Evolutionary conservation across 257 asterid species (phyloP).

Genomic region (Ehretia macrophylla): DNA sequence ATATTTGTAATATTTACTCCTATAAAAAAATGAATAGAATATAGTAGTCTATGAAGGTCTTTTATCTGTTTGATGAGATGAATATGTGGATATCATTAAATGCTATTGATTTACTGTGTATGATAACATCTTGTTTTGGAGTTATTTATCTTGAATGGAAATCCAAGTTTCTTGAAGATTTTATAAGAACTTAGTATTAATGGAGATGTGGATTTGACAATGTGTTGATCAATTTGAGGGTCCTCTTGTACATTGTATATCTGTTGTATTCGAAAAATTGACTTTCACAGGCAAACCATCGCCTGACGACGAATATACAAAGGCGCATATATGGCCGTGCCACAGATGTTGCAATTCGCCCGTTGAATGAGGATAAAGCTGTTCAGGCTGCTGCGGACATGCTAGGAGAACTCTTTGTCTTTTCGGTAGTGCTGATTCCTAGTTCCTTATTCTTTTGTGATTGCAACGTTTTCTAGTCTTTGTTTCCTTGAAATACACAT

Average conservation of each 20-base stretch:
- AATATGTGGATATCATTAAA: too few relatives aligned
- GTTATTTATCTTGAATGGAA: neutral
- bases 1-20: too few relatives aligned
- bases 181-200: too few relatives aligned
- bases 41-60: too few relatives aligned
- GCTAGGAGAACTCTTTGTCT: constrained; percentile 73
- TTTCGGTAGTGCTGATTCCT: constrained; percentile 47
- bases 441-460: neutral
- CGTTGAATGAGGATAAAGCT: constrained; percentile 84
- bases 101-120: too few relatives aligned
- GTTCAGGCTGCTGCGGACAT: constrained; percentile 93
- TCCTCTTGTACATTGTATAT: constrained; percentile 1
- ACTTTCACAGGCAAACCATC: constrained; percentile 67
- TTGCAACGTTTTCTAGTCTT: neutral
- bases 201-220: neutral
- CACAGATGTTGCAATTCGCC: constrained; percentile 74
- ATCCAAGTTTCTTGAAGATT: neutral
- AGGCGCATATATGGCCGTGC: constrained; percentile 76
- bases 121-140: neutral
- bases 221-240: neutral
- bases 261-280: constrained; percentile 7
- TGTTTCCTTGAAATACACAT: too few relatives aligned
- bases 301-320: constrained; percentile 67
- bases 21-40: too few relatives aligned
- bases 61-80: too few relatives aligned